A percentile compares a stretch with the other conserved stretches of the same genome.
phyloP scores from a whole-genome alignment of 2,329 filamentous ascomycete species.

The Juglanconis sp. region DNA sequence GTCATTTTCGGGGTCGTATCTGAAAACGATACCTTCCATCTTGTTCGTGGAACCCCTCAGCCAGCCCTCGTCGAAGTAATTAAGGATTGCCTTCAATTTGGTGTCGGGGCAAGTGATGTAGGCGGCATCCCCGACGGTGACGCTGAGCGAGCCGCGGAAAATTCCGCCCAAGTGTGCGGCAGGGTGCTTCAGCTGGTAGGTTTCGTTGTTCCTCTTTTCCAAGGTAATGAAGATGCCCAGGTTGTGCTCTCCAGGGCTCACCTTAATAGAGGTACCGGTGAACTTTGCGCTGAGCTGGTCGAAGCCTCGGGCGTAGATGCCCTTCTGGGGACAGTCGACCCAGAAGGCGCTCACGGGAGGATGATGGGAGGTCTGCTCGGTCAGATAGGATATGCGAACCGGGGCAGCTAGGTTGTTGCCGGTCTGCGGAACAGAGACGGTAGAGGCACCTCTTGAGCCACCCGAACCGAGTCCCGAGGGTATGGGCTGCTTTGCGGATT shows the following conservation, averaged over 20 bases:
- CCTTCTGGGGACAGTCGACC: slow-evolving; percentile 87
- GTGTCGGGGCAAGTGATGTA: slow-evolving; percentile 89
- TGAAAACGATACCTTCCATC: slow-evolving; percentile 87
- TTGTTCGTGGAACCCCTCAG: slow-evolving; percentile 87
- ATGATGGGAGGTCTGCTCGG: slow-evolving; percentile 97
- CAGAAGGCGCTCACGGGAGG: slow-evolving; percentile 96
- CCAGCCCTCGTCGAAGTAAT: slow-evolving; percentile 95
- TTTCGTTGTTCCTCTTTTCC: slow-evolving; percentile 75
- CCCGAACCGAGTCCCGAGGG: slow-evolving; percentile 21
- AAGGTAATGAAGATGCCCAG: slow-evolving; percentile 92
- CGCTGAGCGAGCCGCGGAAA: slow-evolving; percentile 78
- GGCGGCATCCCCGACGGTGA: slow-evolving; percentile 86
- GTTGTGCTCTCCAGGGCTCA: slow-evolving; percentile 89
- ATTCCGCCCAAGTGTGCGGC: slow-evolving; percentile 89
- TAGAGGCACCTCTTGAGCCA: slow-evolving; percentile 45
- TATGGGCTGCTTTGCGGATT: slow-evolving; percentile 34
- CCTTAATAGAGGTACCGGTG: slow-evolving; percentile 89
- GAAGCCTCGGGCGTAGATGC: slow-evolving; percentile 82
- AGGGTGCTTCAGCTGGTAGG: slow-evolving; percentile 92
- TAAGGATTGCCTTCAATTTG: slow-evolving; percentile 83
- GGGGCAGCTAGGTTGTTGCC: slow-evolving; percentile 40
- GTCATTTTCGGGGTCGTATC: slow-evolving; percentile 84
- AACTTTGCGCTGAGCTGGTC: slow-evolving; percentile 98
- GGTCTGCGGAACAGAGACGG: slow-evolving; percentile 50
- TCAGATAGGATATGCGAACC: slow-evolving; percentile 86